Conservation (phyloP, 73 alveolate species). For the Urostyla sp. region DNA sequence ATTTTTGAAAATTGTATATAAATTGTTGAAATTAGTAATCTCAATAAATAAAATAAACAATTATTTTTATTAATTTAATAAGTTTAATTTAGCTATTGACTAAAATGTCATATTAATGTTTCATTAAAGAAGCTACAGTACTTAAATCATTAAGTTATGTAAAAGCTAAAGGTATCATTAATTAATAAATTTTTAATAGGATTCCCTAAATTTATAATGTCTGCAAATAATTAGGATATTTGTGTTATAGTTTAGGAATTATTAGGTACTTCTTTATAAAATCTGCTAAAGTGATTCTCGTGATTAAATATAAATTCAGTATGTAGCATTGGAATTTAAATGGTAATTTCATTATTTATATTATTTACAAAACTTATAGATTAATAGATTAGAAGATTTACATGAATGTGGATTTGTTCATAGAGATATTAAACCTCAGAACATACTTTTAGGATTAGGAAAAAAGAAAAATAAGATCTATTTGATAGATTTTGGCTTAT, state of each 20-base stretch:
- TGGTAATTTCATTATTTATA: background rate
- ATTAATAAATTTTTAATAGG: background rate
- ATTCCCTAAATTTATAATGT: slow-evolving; percentile 15
- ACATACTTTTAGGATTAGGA: slow-evolving; percentile 16
- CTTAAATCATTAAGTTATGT: slow-evolving; percentile 6
- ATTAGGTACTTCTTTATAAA: slow-evolving; percentile 2
- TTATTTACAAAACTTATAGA: background rate
- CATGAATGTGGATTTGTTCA: slow-evolving; percentile 41
- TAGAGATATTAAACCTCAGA: slow-evolving; percentile 44
- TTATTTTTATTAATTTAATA: too few relatives aligned
- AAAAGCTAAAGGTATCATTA: too few relatives aligned
- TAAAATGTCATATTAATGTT: slow-evolving; percentile 11
- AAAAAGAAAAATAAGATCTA: slow-evolving; percentile 8
- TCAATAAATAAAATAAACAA: too few relatives aligned
- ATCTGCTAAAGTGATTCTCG: background rate
- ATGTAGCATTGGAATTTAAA: slow-evolving; percentile 34
- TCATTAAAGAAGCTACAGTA: slow-evolving; percentile 26
- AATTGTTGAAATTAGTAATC: too few relatives aligned
- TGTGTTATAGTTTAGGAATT: slow-evolving; percentile 21
- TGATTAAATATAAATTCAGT: background rate
- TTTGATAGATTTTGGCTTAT: slow-evolving; percentile 48
- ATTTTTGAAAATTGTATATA: too few relatives aligned
- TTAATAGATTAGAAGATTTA: slow-evolving; percentile 22
- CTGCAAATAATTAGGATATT: slow-evolving; percentile 30
- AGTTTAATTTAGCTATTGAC: too few relatives aligned